Conservation (phyloP, 2,329 filamentous ascomycete species). For the Diaporthe vexans region DNA sequence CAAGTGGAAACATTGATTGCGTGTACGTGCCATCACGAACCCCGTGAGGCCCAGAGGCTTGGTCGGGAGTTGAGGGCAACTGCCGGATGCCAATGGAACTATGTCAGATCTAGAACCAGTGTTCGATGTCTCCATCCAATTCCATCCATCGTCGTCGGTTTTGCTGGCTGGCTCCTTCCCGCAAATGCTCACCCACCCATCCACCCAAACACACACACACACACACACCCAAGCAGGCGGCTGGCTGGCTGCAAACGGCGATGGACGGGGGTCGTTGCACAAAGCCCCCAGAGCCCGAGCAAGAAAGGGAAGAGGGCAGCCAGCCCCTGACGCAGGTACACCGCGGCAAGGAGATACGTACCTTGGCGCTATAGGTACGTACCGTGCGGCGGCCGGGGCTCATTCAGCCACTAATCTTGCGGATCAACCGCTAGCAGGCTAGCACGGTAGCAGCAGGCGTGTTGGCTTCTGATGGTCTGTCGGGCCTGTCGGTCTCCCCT, state of each 20-base stretch:
- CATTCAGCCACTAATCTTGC: constrained; percentile 31
- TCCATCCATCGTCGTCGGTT: constrained; percentile 3
- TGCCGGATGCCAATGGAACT: constrained; percentile 9
- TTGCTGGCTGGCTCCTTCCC: constrained; percentile 19
- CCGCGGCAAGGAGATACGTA: constrained; percentile 19
- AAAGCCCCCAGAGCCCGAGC: neutral
- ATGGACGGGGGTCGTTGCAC: constrained; percentile 4
- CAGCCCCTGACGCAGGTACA: constrained; percentile 31
- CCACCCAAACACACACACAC: neutral
- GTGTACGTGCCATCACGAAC: neutral
- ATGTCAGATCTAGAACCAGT: constrained; percentile 8
- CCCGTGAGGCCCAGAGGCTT: neutral
- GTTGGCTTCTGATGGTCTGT: constrained; percentile 27
- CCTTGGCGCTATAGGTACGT: constrained; percentile 7
- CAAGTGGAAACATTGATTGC: neutral
- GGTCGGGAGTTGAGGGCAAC: constrained; percentile 27
- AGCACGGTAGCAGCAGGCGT: constrained; percentile 32
- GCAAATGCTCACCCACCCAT: neutral
- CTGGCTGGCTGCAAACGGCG: constrained; percentile 17
- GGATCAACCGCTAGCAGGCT: constrained; percentile 26
- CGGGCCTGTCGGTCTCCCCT: constrained; percentile 9
- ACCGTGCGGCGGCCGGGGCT: neutral
- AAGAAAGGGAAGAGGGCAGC: neutral
- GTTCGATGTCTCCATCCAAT: neutral
- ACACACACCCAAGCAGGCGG: constrained; percentile 5